Evolutionary conservation across 1,139 yeast species (phyloP).

Genomic region (Hyphopichia pseudoburtonii): DNA sequence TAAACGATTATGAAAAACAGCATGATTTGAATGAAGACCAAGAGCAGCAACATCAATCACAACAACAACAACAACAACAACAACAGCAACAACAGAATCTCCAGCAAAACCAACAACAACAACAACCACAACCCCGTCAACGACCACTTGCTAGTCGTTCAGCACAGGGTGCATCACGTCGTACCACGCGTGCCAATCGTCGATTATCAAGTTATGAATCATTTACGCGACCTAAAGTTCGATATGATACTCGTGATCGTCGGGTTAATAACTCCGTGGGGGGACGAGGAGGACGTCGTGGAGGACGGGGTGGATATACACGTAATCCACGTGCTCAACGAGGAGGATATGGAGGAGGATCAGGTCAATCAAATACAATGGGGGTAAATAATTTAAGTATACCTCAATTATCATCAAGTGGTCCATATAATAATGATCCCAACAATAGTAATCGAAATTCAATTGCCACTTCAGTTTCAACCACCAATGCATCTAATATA

Average conservation of each 20-base stretch:
- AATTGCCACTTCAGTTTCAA: conserved; percentile 62
- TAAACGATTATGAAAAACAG: neutral
- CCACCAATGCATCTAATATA: conserved; percentile 78
- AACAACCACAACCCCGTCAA: neutral
- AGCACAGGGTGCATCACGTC: neutral
- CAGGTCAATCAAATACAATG: neutral
- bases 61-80: neutral
- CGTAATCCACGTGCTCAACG: neutral
- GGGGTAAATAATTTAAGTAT: neutral
- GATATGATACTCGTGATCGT: conserved; percentile 9
- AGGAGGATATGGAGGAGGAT: too few species aligned
- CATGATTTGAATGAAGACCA: neutral
- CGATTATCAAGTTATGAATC: conserved; percentile 47
- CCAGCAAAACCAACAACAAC: too few species aligned
- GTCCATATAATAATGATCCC: conserved; percentile 2
- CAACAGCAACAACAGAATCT: neutral
- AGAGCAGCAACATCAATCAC: neutral
- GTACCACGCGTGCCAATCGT: conserved; percentile 14
- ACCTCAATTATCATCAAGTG: neutral
- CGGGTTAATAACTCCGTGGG: conserved; percentile 1
- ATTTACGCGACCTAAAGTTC: conserved; percentile 40
- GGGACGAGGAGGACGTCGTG: conserved; percentile 3
- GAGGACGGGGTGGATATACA: conserved; percentile 1
- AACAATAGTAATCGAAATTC: conserved; percentile 36
- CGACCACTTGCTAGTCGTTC: conserved; percentile 1